Base-by-base conservation (phyloP, 2,329 filamentous ascomycete genomes). In the Scleromitrula shiraiana region DNA sequence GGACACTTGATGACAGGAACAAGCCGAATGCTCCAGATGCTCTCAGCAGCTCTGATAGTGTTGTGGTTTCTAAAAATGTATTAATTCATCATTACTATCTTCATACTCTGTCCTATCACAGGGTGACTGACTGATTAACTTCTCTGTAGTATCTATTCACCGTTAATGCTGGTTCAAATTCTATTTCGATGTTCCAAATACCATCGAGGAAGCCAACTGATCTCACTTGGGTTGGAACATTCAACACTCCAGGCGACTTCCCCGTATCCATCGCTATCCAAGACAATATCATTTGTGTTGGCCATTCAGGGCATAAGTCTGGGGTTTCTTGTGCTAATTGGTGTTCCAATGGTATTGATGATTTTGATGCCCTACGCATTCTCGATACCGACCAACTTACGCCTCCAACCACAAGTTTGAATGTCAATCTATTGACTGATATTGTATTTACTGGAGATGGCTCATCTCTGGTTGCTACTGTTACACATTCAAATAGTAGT, bases 341-440 rank as follows among this genome's bases (percentile, higher is more conserved):
- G n/a, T 29, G 26, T 35, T n/a, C 52, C 0, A 57, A 43, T 45
- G 74, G 73, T 0, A 57, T 77, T 1, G 59, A 53, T 0, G 53
- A 63, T 5, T 68, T 76, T 60, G 74, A 78, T 47, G 61, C 47
- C 1, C 66, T 75, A 0, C 68, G 72, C 0, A 47, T 65, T 0
- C 72, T 81, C 50, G 67, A 72, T 10, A 57, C 83, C 1, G 62
- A 65, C 1, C 80, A 83, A 58, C 71, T 70, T 0, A 81, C 75
- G 0, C 80, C 80, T 0, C 78, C 80, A 0, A 61, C 66, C 43
- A 76, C 71, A 29, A 29, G 7, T 29, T 29, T 29, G 7, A 12
- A 29, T 12, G 7, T 29, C 26, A 7, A 29, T 29, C 26, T 29
- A 7, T 12, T 29, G 7, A 29, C 26, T 7, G 26, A 29, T 29